A percentile compares a stretch with the other conserved stretches of the same genome.
Evolutionary conservation across 805 yeast species (phyloP).

Genomic region (Candida berthetii): DNA sequence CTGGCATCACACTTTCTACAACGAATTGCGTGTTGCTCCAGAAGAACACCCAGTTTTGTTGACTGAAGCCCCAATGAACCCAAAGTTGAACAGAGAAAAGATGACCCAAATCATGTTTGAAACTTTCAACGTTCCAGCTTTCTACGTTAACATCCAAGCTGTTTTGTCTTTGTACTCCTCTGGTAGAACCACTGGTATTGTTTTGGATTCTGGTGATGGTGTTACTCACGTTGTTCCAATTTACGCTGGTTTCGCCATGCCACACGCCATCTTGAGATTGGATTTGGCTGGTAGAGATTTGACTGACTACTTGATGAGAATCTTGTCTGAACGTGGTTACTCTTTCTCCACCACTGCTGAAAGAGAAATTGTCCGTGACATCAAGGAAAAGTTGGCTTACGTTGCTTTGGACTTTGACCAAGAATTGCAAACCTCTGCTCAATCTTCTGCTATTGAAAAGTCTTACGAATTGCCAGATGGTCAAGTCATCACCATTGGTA

Average conservation of each 20-base stretch:
- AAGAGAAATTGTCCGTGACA: slow-evolving; percentile 86
- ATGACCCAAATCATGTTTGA: slow-evolving; percentile 99
- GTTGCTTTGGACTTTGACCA: slow-evolving; percentile 99
- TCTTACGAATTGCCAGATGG: slow-evolving; percentile 99
- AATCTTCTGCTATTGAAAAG: slow-evolving; percentile 96
- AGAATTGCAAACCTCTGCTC: slow-evolving; percentile 98
- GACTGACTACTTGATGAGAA: slow-evolving; percentile 98
- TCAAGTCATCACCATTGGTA: slow-evolving; percentile 98
- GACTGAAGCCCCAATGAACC: slow-evolving; percentile 99
- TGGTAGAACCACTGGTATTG: slow-evolving; percentile 99
- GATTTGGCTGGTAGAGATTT: slow-evolving; percentile 99
- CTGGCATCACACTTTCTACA: slow-evolving; percentile 99
- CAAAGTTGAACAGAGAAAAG: slow-evolving; percentile 99
- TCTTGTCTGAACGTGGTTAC: slow-evolving; percentile 98
- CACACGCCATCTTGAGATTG: slow-evolving; percentile 97
- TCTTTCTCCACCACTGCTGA: slow-evolving; percentile 98
- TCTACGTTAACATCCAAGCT: slow-evolving; percentile 98
- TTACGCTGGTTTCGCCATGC: slow-evolving; percentile 98
- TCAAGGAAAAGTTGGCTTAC: slow-evolving; percentile 98
- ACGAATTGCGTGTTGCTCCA: slow-evolving; percentile 99
- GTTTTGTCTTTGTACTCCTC: slow-evolving; percentile 97
- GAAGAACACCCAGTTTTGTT: slow-evolving; percentile 99
- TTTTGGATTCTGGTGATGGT: slow-evolving; percentile 99
- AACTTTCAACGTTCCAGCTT: slow-evolving; percentile 99
- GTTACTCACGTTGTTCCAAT: slow-evolving; percentile 99